These are phyloP conservation scores for Quercus phellos DNA, from an alignment of 331 rosid genomes.

Conservation along the genomic window DNA sequence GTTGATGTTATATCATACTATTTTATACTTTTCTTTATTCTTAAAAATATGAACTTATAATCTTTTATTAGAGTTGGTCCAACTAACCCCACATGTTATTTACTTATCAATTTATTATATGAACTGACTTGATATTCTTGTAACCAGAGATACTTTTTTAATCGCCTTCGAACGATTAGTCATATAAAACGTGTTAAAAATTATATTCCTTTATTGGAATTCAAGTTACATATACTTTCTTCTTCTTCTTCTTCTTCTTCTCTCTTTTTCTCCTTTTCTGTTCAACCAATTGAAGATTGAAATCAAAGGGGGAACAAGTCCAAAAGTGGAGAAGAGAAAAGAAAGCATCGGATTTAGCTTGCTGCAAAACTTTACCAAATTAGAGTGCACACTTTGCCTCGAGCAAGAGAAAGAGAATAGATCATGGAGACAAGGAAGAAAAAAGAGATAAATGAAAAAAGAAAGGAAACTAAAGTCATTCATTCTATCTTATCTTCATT, in stretches of 20 bases:
- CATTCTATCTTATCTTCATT: constrained; percentile 26
- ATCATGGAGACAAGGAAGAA: background rate
- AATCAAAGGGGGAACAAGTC: background rate
- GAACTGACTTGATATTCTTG: too few relatives aligned
- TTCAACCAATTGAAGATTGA: background rate
- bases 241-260: background rate
- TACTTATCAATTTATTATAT: too few relatives aligned
- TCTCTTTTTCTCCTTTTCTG: background rate
- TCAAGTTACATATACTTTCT: background rate
- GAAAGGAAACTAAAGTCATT: constrained; percentile 12
- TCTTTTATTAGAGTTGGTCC: too few relatives aligned
- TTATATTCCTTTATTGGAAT: background rate
- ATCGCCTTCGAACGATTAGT: too few relatives aligned
- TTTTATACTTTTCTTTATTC: too few relatives aligned
- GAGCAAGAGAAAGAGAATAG: background rate
- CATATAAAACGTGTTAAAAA: too few relatives aligned
- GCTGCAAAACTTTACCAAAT: background rate
- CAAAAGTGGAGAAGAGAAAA: constrained; percentile 3
- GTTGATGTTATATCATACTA: too few relatives aligned
- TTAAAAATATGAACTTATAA: too few relatives aligned
- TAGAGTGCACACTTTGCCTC: constrained; percentile 42
- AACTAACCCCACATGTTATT: too few relatives aligned
- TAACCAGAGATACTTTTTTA: too few relatives aligned
- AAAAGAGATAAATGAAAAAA: background rate
- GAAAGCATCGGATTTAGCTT: background rate